phyloP scores from a whole-genome alignment of 148 eudicot species.

The Persicaria tinctoria region DNA sequence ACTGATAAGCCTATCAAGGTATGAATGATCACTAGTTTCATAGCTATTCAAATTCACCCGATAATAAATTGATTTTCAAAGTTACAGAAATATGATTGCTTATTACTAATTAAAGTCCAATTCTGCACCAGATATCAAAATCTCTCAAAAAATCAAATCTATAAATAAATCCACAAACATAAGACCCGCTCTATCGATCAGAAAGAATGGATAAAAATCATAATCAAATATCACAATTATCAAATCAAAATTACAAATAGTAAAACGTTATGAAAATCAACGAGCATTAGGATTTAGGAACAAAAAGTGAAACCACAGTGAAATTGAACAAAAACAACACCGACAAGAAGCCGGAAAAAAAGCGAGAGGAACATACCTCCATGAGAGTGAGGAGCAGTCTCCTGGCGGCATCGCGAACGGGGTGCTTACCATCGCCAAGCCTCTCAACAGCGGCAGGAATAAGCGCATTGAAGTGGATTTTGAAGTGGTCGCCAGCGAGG shows the following conservation, averaged over 20 bases:
- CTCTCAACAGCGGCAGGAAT: conserved; percentile 90
- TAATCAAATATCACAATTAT: too few relatives aligned
- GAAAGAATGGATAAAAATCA: neutral
- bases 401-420: conserved; percentile 86
- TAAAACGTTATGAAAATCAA: too few relatives aligned
- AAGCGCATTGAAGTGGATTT: conserved; percentile 80
- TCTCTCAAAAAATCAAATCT: neutral
- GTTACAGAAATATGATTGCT: neutral
- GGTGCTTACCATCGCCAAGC: conserved; percentile 84
- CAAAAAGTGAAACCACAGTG: neutral
- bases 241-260: too few relatives aligned
- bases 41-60: neutral
- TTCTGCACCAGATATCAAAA: neutral
- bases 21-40: neutral
- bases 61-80: neutral
- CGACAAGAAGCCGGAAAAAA: neutral
- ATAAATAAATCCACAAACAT: neutral
- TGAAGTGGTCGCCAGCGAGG: conserved; percentile 72
- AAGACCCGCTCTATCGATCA: neutral
- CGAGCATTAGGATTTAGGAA: neutral
- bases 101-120: too few relatives aligned
- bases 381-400: conserved; percentile 81
- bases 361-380: conserved; percentile 44
- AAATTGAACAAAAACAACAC: neutral
- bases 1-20: neutral